These are phyloP conservation scores for Boletus vinaceobasis DNA, from an alignment of 768 basidiomycete species.

Conservation along the genomic window DNA sequence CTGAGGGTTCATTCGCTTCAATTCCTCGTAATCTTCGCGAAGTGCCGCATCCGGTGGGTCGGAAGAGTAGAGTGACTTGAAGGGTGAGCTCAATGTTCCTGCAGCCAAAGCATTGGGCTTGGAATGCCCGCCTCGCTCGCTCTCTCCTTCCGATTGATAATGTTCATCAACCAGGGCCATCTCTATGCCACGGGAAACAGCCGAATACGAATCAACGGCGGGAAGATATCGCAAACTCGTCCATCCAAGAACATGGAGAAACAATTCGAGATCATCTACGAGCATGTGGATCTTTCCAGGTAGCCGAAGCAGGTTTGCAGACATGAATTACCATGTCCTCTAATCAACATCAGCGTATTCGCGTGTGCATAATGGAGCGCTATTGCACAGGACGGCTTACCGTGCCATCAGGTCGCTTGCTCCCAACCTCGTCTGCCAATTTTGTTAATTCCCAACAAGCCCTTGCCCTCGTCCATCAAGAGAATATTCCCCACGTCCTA, in stretches of 20 bases:
- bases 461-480: background rate
- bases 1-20: background rate
- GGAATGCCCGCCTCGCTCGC: too few relatives aligned
- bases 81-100: background rate
- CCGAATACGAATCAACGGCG: background rate
- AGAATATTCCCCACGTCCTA: background rate
- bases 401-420: background rate
- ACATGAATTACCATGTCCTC: background rate
- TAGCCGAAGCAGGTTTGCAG: background rate
- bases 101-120: background rate
- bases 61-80: background rate
- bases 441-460: slow-evolving; percentile 21
- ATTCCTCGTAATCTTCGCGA: background rate
- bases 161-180: background rate
- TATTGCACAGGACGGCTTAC: background rate
- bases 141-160: too few relatives aligned
- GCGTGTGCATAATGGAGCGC: background rate
- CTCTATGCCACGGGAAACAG: background rate
- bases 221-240: background rate
- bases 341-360: background rate
- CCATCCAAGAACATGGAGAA: slow-evolving; percentile 12
- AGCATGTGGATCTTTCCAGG: slow-evolving; percentile 16
- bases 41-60: background rate
- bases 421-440: background rate
- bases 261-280: slow-evolving; percentile 33